Evolutionary conservation across 2,329 filamentous ascomycete genomes (phyloP).

Genomic region (Pyrenophora seminiperda): DNA sequence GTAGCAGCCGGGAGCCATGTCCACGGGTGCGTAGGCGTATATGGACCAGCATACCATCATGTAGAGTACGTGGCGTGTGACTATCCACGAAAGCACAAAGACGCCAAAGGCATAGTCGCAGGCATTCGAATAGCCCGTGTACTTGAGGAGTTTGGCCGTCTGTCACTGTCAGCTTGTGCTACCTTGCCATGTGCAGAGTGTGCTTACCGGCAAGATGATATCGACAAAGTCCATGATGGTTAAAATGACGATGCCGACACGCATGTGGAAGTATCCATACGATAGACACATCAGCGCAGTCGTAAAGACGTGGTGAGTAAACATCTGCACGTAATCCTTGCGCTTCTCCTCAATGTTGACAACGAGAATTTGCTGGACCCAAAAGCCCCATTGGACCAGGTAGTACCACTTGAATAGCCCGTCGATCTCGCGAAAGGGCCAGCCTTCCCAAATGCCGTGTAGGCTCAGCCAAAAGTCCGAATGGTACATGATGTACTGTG

Average conservation of each 20-base stretch:
- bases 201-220: constrained; percentile 75
- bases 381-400: constrained; percentile 87
- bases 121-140: constrained; percentile 72
- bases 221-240: constrained; percentile 95
- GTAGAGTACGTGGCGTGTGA: constrained; percentile 82
- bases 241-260: constrained; percentile 85
- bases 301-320: constrained; percentile 91
- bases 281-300: constrained; percentile 77
- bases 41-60: constrained; percentile 81
- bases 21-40: constrained; percentile 65
- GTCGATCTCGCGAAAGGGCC: constrained; percentile 77
- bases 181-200: background rate
- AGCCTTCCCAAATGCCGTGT: constrained; percentile 79
- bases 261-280: constrained; percentile 85
- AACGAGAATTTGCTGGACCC: constrained; percentile 91
- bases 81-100: constrained; percentile 85
- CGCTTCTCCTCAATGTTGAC: constrained; percentile 92
- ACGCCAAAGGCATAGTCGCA: constrained; percentile 85
- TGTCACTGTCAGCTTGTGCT: constrained; percentile 46
- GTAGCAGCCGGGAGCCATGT: constrained; percentile 75
- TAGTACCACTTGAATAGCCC: constrained; percentile 86
- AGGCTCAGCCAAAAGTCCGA: constrained; percentile 81
- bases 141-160: constrained; percentile 90
- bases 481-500: constrained; percentile 76
- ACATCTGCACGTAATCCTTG: constrained; percentile 97